Evolutionary conservation across 176 grass and related monocot genomes (phyloP).

Genomic region (Miscanthus lutarioriparius): DNA sequence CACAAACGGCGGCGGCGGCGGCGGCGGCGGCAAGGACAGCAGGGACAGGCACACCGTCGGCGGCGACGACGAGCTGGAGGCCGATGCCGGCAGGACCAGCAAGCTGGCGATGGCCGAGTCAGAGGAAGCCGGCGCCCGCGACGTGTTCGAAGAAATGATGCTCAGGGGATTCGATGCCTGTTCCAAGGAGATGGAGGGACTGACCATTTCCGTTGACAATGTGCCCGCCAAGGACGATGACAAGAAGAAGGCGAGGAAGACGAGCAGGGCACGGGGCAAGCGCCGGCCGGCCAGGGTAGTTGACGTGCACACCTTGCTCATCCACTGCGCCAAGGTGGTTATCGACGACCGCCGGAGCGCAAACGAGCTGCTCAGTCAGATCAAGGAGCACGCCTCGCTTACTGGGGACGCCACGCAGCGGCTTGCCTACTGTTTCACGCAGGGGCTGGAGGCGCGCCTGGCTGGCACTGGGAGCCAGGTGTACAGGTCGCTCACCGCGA

Average conservation of each 20-base stretch:
- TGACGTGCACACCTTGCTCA: conserved; percentile 58
- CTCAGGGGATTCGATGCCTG: conserved; percentile 1
- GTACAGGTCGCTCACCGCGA: conserved; percentile 30
- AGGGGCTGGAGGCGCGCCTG: conserved; percentile 63
- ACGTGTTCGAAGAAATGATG: conserved; percentile 81
- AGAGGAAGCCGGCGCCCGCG: conserved; percentile 47
- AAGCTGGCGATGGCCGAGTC: conserved; percentile 39
- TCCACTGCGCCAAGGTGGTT: conserved; percentile 60
- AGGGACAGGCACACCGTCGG: conserved; percentile 23
- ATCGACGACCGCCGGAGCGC: conserved; percentile 43
- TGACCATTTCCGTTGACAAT: neutral
- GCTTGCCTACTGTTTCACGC: conserved; percentile 52
- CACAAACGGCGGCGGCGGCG: too few species aligned
- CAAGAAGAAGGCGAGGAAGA: neutral
- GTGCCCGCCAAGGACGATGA: neutral
- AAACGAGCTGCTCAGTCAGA: conserved; percentile 49
- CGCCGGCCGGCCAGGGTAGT: conserved; percentile 26
- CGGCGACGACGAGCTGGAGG: conserved; percentile 37
- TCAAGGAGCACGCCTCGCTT: conserved; percentile 51
- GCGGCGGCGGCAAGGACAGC: conserved; percentile 21
- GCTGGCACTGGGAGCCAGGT: conserved; percentile 56
- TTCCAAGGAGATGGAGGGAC: neutral
- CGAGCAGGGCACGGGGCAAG: conserved; percentile 21
- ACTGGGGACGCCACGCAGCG: conserved; percentile 44
- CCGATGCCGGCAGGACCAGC: conserved; percentile 38